Evolutionary conservation across 73 alveolate species (phyloP).

Genomic region (Paramecium tetraurelia): DNA sequence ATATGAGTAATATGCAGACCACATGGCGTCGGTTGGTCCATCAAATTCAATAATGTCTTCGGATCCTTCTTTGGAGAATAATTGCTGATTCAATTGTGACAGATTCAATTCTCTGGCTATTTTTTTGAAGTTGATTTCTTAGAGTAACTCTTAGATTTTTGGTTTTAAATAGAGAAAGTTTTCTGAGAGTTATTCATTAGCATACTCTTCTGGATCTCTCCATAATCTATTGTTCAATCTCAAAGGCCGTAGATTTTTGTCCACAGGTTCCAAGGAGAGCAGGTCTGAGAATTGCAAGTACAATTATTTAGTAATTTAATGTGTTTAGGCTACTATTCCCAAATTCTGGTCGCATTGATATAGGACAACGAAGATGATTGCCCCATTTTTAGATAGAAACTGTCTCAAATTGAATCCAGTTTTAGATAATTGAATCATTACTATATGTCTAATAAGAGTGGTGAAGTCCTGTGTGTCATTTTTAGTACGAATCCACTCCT

Average conservation of each 20-base stretch:
- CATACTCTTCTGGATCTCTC: not conserved
- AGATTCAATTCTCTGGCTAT: not conserved
- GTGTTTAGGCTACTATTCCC: not conserved
- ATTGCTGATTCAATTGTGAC: not conserved
- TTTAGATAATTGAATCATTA: not conserved
- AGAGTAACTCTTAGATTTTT: not conserved
- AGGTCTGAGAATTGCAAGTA: not conserved
- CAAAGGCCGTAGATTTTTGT: not conserved
- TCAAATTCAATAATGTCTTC: not conserved
- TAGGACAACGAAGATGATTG: not conserved
- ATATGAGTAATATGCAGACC: not conserved
- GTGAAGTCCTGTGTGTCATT: not conserved
- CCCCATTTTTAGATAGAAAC: not conserved
- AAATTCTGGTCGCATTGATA: not conserved
- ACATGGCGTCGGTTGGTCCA: not conserved
- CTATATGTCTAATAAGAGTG: constrained; percentile 1
- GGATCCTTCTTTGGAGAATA: not conserved
- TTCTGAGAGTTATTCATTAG: not conserved
- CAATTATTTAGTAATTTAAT: not conserved
- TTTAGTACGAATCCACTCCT: not conserved
- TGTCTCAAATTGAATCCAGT: not conserved
- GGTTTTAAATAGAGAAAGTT: not conserved
- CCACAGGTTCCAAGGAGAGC: constrained; percentile 27
- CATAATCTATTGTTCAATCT: constrained; percentile 27
- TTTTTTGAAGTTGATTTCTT: not conserved